Evolutionary conservation across 2,329 filamentous ascomycete genomes (phyloP).

Genomic region (Penicillium sp.): DNA sequence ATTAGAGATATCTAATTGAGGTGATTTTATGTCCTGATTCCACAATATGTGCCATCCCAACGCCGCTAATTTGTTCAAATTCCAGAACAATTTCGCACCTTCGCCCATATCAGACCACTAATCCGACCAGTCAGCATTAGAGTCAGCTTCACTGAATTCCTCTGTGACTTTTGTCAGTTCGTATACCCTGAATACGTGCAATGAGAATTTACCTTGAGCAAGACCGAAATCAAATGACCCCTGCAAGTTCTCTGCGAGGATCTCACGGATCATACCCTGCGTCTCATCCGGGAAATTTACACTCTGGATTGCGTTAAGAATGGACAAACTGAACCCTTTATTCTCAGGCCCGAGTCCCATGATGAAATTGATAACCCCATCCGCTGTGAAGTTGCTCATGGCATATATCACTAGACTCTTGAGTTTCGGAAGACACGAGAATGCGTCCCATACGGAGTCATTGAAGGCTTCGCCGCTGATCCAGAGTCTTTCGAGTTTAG

Average conservation of each 20-base stretch:
- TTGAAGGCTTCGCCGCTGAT: constrained; percentile 38
- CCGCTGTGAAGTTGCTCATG: constrained; percentile 37
- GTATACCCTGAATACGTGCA: too few relatives aligned
- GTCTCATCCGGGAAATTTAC: constrained; percentile 31
- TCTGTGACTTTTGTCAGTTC: constrained; percentile 25
- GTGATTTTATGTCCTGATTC: neutral
- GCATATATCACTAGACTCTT: constrained; percentile 37
- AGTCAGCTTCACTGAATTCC: constrained; percentile 29
- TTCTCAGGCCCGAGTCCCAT: constrained; percentile 33
- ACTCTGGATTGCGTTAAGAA: constrained; percentile 32
- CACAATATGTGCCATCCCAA: neutral
- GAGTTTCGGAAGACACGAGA: constrained; percentile 35
- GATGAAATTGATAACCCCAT: constrained; percentile 39
- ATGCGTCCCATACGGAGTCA: constrained; percentile 31
- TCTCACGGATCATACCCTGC: constrained; percentile 36
- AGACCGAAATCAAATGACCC: constrained; percentile 33
- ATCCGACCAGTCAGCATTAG: constrained; percentile 26
- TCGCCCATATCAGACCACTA: neutral
- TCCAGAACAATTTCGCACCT: neutral
- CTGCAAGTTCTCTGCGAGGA: constrained; percentile 25
- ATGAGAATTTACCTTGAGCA: constrained; percentile 23
- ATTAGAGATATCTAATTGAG: neutral
- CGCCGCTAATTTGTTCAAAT: neutral
- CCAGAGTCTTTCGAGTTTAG: constrained; percentile 39
- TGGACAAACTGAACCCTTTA: constrained; percentile 34